Evolutionary conservation across 495 filamentous ascomycete species (phyloP).

Genomic region (Aspergillus kassunensis): DNA sequence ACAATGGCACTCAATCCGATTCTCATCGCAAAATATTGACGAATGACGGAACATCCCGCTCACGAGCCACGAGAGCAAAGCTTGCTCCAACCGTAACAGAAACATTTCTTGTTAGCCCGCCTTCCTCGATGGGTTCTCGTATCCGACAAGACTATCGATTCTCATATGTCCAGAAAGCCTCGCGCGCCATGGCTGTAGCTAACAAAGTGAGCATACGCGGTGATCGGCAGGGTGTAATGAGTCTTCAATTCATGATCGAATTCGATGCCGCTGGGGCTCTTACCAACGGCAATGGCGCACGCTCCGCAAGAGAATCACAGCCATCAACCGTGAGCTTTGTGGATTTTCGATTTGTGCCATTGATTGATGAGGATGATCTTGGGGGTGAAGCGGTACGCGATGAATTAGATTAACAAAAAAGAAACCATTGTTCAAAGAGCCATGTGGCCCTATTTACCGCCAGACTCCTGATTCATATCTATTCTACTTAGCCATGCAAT

Average conservation of each 20-base stretch:
- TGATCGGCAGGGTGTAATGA: slow-evolving; percentile 84
- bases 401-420: neutral
- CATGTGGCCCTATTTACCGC: too few relatives aligned
- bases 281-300: slow-evolving; percentile 8
- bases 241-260: slow-evolving; percentile 95
- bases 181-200: slow-evolving; percentile 83
- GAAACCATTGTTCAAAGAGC: too few relatives aligned
- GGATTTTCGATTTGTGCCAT: slow-evolving; percentile 74
- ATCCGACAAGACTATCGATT: slow-evolving; percentile 66
- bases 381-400: slow-evolving; percentile 30
- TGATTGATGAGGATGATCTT: slow-evolving; percentile 58
- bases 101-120: slow-evolving; percentile 47
- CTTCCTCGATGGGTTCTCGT: slow-evolving; percentile 36
- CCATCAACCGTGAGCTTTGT: slow-evolving; percentile 58
- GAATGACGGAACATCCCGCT: slow-evolving; percentile 35
- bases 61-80: slow-evolving; percentile 45
- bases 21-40: slow-evolving; percentile 28
- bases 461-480: too few relatives aligned
- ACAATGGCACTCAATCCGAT: slow-evolving; percentile 13
- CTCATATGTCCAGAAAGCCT: slow-evolving; percentile 73
- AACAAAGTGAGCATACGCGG: slow-evolving; percentile 88
- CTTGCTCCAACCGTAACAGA: slow-evolving; percentile 44
- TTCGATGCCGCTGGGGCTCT: slow-evolving; percentile 42
- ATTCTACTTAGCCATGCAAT: too few relatives aligned
- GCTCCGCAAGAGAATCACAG: neutral